phyloP scores from a whole-genome alignment of 2,329 filamentous ascomycete genomes.

The Alternaria tenuissima region DNA sequence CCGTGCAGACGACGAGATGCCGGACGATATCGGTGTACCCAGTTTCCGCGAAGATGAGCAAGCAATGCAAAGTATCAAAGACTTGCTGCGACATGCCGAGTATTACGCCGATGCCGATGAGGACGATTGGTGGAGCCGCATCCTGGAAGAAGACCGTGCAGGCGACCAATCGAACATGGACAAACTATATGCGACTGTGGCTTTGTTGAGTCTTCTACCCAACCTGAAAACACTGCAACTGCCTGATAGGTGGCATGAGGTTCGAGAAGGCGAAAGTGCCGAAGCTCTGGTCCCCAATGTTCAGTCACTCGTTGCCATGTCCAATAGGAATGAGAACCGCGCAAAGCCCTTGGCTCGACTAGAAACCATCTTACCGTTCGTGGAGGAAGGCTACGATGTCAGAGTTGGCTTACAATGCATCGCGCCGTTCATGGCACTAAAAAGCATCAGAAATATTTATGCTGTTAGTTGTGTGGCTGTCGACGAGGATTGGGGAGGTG shows the following conservation, averaged over 20 bases:
- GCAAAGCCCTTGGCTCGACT: conserved; percentile 32
- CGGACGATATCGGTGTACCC: neutral
- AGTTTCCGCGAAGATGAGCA: conserved; percentile 32
- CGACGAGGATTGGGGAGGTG: conserved; percentile 42
- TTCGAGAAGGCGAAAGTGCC: conserved; percentile 26
- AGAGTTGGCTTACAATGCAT: conserved; percentile 39
- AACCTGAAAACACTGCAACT: conserved; percentile 42
- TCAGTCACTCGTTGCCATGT: conserved; percentile 25
- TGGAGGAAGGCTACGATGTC: conserved; percentile 40
- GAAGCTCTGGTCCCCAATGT: conserved; percentile 30
- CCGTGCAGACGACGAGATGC: conserved; percentile 15
- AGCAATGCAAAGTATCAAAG: conserved; percentile 32
- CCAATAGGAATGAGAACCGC: conserved; percentile 18
- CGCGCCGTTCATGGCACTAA: conserved; percentile 38
- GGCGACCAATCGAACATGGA: conserved; percentile 21
- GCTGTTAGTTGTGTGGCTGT: conserved; percentile 43
- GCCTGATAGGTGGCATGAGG: conserved; percentile 39
- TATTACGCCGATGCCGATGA: conserved; percentile 26
- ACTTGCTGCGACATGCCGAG: conserved; percentile 25
- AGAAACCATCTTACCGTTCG: conserved; percentile 42
- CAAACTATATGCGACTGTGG: conserved; percentile 33
- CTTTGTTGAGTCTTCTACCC: conserved; percentile 39
- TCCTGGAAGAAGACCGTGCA: conserved; percentile 32
- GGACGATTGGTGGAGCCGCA: conserved; percentile 39
- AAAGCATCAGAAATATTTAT: conserved; percentile 39